These are phyloP conservation scores for Clarkia xantiana DNA, from an alignment of 345 rosid species.

Conservation along the genomic window DNA sequence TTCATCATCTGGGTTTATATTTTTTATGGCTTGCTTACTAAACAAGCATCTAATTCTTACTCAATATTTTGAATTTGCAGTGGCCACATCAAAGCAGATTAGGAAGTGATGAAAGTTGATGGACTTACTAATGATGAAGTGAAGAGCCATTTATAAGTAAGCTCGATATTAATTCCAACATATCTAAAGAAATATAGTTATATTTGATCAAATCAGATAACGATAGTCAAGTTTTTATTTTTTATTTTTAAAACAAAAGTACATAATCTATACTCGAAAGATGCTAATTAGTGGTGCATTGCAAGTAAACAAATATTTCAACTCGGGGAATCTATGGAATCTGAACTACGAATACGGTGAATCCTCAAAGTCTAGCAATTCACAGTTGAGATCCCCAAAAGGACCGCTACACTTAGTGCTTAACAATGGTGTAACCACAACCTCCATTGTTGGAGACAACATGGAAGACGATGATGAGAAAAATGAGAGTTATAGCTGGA, in stretches of 20 bases:
- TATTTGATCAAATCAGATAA: background rate
- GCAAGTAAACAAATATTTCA: slow-evolving; percentile 20
- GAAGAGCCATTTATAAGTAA: slow-evolving; percentile 92
- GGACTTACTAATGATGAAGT: slow-evolving; percentile 98
- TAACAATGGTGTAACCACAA: slow-evolving; percentile 25
- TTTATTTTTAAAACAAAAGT: slow-evolving; percentile 52
- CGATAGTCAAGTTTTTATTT: background rate
- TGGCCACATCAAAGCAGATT: slow-evolving; percentile 94
- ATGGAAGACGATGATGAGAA: slow-evolving; percentile 71
- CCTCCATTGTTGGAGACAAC: slow-evolving; percentile 43
- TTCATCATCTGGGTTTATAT: background rate
- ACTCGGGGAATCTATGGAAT: slow-evolving; percentile 49
- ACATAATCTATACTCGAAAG: slow-evolving; percentile 58
- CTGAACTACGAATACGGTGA: slow-evolving; percentile 39
- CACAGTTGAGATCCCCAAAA: slow-evolving; percentile 69
- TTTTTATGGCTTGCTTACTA: background rate
- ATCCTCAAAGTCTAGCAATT: slow-evolving; percentile 34
- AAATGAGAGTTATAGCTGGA: slow-evolving; percentile 55
- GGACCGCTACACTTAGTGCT: slow-evolving; percentile 61
- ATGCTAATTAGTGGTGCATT: slow-evolving; percentile 19
- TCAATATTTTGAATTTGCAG: slow-evolving; percentile 27
- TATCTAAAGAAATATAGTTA: too few relatives aligned
- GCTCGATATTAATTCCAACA: too few relatives aligned
- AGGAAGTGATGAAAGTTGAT: slow-evolving; percentile 89
- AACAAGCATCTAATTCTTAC: background rate